Percentiles rank a stretch among this genome's conserved stretches.
Conservation (phyloP, 2,329 filamentous ascomycete genomes). For the Xylariales sp. region DNA sequence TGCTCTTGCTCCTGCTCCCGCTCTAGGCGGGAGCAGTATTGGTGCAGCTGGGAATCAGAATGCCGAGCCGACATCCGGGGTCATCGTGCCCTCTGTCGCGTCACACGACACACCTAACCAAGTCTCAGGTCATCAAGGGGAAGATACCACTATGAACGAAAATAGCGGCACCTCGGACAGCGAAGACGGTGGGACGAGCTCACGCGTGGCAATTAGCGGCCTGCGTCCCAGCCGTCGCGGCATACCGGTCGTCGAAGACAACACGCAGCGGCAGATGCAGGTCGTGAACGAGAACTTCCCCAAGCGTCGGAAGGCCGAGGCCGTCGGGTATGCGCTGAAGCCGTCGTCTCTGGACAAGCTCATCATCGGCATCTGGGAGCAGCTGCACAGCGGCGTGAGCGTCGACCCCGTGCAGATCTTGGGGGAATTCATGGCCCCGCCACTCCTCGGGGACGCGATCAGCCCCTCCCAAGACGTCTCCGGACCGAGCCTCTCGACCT, state of each 20-base stretch:
- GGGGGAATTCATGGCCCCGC: constrained; percentile 42
- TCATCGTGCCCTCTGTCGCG: constrained; percentile 23
- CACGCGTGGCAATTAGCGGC: constrained; percentile 57
- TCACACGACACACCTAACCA: constrained; percentile 7
- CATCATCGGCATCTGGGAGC: constrained; percentile 51
- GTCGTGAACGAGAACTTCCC: constrained; percentile 41
- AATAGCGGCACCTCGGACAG: constrained; percentile 2
- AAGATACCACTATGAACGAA: neutral
- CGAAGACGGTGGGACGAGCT: constrained; percentile 15
- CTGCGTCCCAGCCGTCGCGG: constrained; percentile 38
- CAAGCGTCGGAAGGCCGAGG: constrained; percentile 42
- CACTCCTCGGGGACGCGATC: constrained; percentile 25
- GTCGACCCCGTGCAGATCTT: constrained; percentile 48
- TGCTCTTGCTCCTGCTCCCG: constrained; percentile 14
- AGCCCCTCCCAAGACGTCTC: neutral
- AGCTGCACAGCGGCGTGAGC: constrained; percentile 48
- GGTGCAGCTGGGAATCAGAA: neutral
- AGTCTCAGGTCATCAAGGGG: neutral
- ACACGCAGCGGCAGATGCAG: constrained; percentile 47
- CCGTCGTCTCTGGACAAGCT: constrained; percentile 49
- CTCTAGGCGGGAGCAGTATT: neutral
- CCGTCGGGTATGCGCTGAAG: constrained; percentile 47
- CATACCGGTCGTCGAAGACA: constrained; percentile 38
- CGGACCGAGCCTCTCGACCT: neutral
- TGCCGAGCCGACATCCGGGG: constrained; percentile 11